Percentiles rank a stretch among this genome's conserved stretches.
These are phyloP conservation scores for Talaromyces wortmannii DNA, from an alignment of 495 filamentous ascomycete genomes.

Conservation along the genomic window DNA sequence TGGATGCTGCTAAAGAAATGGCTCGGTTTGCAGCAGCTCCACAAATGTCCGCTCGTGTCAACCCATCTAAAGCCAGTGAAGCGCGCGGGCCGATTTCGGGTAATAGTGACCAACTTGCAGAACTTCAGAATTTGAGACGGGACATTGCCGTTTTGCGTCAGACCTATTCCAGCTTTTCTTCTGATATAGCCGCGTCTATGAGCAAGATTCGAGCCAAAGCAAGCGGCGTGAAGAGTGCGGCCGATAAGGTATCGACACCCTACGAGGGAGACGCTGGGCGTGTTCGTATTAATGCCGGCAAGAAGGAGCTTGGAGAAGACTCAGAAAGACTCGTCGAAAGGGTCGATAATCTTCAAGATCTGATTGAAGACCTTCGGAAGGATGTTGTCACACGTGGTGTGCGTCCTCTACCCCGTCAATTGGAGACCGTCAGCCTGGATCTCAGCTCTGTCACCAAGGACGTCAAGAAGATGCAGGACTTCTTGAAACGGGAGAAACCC, in stretches of 20 bases:
- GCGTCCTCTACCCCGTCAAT: constrained; percentile 81
- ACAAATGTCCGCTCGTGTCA: constrained; percentile 31
- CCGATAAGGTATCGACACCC: constrained; percentile 57
- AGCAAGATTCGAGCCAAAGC: constrained; percentile 72
- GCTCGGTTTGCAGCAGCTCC: constrained; percentile 70
- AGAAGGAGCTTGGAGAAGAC: constrained; percentile 75
- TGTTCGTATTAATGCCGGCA: constrained; percentile 75
- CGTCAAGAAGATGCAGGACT: constrained; percentile 93
- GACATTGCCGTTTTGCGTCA: constrained; percentile 91
- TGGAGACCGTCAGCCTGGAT: constrained; percentile 82
- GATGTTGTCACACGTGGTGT: constrained; percentile 93
- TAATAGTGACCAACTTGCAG: constrained; percentile 52
- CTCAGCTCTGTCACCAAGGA: constrained; percentile 74
- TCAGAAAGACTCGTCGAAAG: constrained; percentile 81
- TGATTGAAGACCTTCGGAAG: constrained; percentile 94
- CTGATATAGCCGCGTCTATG: constrained; percentile 87
- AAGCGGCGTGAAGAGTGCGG: constrained; percentile 65
- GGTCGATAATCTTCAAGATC: constrained; percentile 92
- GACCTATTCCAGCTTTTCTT: constrained; percentile 83
- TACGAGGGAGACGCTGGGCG: constrained; percentile 68
- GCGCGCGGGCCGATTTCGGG: constrained; percentile 22
- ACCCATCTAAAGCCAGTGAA: constrained; percentile 9
- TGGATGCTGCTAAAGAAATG: constrained; percentile 87
- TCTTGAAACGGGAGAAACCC: constrained; percentile 83
- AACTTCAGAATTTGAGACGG: constrained; percentile 76